Percentiles rank a stretch among this genome's conserved stretches.
Evolutionary conservation across 345 rosid genomes (phyloP).

Genomic region (Citrus reticulata): DNA sequence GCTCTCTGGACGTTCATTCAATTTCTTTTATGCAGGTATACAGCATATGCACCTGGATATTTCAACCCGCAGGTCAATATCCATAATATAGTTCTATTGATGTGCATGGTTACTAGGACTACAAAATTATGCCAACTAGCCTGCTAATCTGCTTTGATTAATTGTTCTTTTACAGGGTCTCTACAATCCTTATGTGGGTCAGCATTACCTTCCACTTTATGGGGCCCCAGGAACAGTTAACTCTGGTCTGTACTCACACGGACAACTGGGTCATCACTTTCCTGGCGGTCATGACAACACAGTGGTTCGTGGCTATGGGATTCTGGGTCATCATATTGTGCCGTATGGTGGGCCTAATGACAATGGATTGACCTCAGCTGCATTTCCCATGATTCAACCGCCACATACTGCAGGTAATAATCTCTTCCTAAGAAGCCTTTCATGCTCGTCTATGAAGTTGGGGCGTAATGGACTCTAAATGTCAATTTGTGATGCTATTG

Average conservation of each 20-base stretch:
- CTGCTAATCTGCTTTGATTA: background rate
- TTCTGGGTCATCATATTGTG: conserved; percentile 25
- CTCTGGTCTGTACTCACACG: conserved; percentile 22
- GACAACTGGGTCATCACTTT: conserved; percentile 23
- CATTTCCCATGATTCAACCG: conserved; percentile 28
- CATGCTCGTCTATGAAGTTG: background rate
- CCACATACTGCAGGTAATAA: conserved; percentile 25
- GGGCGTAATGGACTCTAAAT: no score
- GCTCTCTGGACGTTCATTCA: conserved; percentile 1
- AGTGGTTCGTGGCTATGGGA: conserved; percentile 14
- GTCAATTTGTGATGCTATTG: background rate
- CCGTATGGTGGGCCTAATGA: conserved; percentile 21
- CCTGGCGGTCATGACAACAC: conserved; percentile 24
- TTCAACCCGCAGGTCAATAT: conserved; percentile 30
- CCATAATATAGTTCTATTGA: background rate
- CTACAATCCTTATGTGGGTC: conserved; percentile 30
- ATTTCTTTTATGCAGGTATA: conserved; percentile 28
- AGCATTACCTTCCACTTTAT: conserved; percentile 28
- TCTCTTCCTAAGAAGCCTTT: background rate
- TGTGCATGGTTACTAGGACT: background rate
- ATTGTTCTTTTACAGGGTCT: conserved; percentile 19
- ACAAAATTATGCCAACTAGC: background rate
- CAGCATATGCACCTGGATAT: conserved; percentile 29
- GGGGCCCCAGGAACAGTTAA: conserved; percentile 21
- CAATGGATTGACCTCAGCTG: conserved; percentile 23